These are phyloP conservation scores for Dactylellina haptotyla DNA, from an alignment of 2,329 filamentous ascomycete species.

Conservation along the genomic window DNA sequence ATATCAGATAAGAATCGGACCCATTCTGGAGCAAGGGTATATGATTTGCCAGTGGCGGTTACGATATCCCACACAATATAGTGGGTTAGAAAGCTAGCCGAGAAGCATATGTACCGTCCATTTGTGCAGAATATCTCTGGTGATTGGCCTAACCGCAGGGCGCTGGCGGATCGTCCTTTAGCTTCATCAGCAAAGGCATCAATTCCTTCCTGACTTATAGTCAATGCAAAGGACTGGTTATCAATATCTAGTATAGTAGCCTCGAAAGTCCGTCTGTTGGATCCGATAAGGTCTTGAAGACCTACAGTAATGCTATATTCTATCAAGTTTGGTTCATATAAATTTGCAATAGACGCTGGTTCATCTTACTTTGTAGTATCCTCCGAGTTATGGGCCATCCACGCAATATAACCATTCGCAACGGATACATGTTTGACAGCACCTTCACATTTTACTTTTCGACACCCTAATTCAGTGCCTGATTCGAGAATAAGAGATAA, in stretches of 20 bases:
- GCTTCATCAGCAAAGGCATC: neutral
- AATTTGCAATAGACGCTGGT: neutral
- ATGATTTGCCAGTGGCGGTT: neutral
- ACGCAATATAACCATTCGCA: slow-evolving; percentile 8
- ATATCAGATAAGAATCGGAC: neutral
- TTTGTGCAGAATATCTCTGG: slow-evolving; percentile 15
- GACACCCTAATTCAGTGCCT: neutral
- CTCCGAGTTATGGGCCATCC: neutral
- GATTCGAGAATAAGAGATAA: neutral
- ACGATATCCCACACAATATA: slow-evolving; percentile 8
- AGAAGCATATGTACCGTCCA: neutral
- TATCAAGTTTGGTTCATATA: neutral
- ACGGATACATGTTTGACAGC: neutral
- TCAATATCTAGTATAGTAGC: neutral
- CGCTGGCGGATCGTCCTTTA: neutral
- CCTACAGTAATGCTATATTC: neutral
- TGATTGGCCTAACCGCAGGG: neutral
- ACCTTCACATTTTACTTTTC: slow-evolving; percentile 1
- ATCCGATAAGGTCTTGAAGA: neutral
- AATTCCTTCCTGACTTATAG: neutral
- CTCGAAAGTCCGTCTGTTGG: neutral
- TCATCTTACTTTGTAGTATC: slow-evolving; percentile 3
- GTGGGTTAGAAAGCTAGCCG: slow-evolving; percentile 10
- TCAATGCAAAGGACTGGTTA: neutral
- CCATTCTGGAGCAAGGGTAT: slow-evolving; percentile 5